Base-by-base conservation (phyloP, 805 yeast genomes). In the Candida nanaspora region DNA sequence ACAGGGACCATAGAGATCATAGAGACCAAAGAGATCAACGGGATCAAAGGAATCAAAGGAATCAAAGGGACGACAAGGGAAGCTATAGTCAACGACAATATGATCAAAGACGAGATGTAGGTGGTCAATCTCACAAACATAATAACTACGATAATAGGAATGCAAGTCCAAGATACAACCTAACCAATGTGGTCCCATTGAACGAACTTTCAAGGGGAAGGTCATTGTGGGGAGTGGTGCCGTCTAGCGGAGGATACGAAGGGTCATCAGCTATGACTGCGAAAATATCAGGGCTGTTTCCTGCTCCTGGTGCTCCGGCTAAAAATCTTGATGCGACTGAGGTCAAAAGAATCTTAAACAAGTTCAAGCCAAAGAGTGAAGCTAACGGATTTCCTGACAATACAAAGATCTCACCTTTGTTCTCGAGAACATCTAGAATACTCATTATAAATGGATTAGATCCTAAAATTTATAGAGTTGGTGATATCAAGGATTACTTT, bases 201-300 rank as follows among this genome's bases (percentile, higher is more conserved):
- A 72, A 75, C 33, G 64, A 73, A 35, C 57, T 84, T n/a, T 62
- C 64, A 37, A 64, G 80, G 11, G 51, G 61, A 11, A 67, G 65
- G 16, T 68, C 86, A 0, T 62, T 68, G 37, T 86, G 95, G 95
- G 93, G 86, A 38, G 63, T 74, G 20, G 69, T 71, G 27, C 88
- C 95, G 1, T 23, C 33, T 1, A 4, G 20, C 4, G 25, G 19
- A 10, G 91, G 86, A 0, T 82, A 82, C 55, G 93, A 85, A 52
- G 72, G 74, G 6, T 78, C 83, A 1, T 72, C 84, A 2, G 83
- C 93, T 0, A 85, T 80, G 45, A 68, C 82, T 44, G 95, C 93
- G 6, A 87, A 86, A 51, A 62, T 83, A 15, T 74, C 86, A 1
- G 95, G 95, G 0, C 58, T 85, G 2, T 87, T 86, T 51, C 86